Evolutionary conservation across 345 rosid species (phyloP).

Genomic region (Euphorbia pulcherrima): DNA sequence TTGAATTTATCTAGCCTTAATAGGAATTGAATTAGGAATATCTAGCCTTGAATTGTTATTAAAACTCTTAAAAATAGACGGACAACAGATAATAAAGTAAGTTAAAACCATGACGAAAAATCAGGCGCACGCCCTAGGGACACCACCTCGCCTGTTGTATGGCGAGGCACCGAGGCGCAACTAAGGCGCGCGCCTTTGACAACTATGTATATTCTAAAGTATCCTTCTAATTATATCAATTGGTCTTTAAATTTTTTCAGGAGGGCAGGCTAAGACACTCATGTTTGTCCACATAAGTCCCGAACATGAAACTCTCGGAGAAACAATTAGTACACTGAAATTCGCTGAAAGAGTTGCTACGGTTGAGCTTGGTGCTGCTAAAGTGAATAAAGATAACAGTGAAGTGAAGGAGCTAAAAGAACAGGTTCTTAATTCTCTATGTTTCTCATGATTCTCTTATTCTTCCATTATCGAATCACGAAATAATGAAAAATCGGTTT

Average conservation of each 20-base stretch:
- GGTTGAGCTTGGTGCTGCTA: constrained; percentile 38
- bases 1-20: too few species aligned
- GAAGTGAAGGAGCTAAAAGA: constrained; percentile 37
- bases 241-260: constrained; percentile 16
- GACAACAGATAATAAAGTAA: too few species aligned
- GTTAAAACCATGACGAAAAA: too few species aligned
- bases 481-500: not conserved
- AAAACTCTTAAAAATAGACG: too few species aligned
- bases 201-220: too few species aligned
- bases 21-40: too few species aligned
- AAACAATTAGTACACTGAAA: constrained; percentile 32
- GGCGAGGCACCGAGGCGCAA: too few species aligned
- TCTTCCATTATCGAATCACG: not conserved
- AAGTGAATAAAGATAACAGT: constrained; percentile 27
- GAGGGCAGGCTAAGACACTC: constrained; percentile 36
- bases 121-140: too few species aligned
- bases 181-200: too few species aligned
- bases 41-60: too few species aligned
- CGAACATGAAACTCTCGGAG: constrained; percentile 32
- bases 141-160: too few species aligned
- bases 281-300: constrained; percentile 39
- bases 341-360: constrained; percentile 37
- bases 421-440: constrained; percentile 23
- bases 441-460: not conserved
- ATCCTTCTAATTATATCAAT: not conserved